A percentile compares a stretch with the other conserved stretches of the same genome.
Conservation (phyloP, 352 stramenopile genomes). For the Pythium sp. region DNA sequence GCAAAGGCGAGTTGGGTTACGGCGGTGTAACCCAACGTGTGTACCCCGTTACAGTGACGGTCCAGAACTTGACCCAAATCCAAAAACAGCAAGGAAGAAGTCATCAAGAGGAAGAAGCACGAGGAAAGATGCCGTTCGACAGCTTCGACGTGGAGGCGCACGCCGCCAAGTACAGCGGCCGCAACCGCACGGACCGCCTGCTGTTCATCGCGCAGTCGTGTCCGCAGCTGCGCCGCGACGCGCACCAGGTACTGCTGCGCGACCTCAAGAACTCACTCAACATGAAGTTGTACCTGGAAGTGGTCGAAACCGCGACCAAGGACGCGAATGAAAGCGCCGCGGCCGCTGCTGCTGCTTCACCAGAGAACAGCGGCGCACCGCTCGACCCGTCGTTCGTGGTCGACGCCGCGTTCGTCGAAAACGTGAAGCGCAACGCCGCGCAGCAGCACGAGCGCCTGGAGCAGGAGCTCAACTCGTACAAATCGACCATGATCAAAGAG, state of each 20-base stretch:
- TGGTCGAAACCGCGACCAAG: constrained; percentile 36
- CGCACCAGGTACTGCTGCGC: constrained; percentile 44
- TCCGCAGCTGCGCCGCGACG: constrained; percentile 44
- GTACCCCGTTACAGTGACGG: too few relatives aligned
- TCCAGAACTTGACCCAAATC: not conserved
- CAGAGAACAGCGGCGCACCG: constrained; percentile 25
- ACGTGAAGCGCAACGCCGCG: constrained; percentile 51
- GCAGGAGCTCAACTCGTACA: constrained; percentile 90
- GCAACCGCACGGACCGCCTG: constrained; percentile 73
- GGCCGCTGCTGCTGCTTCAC: not conserved
- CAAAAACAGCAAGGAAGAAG: constrained; percentile 18
- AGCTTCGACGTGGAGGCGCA: constrained; percentile 83
- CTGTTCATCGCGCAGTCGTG: constrained; percentile 62
- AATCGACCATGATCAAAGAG: constrained; percentile 91
- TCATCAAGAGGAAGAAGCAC: constrained; percentile 1
- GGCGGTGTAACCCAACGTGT: too few relatives aligned
- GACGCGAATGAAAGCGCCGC: constrained; percentile 16
- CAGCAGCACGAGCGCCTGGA: constrained; percentile 81
- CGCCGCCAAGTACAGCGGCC: constrained; percentile 78
- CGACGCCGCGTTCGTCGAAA: constrained; percentile 56
- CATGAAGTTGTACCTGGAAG: constrained; percentile 66
- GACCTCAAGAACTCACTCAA: constrained; percentile 67
- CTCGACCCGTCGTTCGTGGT: constrained; percentile 23
- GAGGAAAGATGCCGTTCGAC: constrained; percentile 24
- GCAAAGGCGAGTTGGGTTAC: too few relatives aligned